Evolutionary conservation across 306 rosid species (phyloP), one percentile per base, ranked within the genome.

Genomic region (Prunus armeniaca): DNA sequence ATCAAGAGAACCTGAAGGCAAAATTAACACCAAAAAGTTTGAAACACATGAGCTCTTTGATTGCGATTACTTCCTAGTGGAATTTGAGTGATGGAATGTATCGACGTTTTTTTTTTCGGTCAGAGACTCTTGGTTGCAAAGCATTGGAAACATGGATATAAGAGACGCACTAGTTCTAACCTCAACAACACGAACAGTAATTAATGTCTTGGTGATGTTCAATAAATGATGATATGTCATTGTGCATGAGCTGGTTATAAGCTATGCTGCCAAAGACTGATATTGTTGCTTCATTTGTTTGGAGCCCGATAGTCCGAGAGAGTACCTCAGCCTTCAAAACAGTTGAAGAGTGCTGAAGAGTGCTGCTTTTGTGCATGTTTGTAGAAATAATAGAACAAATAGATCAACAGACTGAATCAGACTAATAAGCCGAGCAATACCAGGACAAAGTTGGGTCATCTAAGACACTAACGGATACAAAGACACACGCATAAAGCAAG

Each of bases 311-410:
- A 32, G 41, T 15, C 58, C 38, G 51, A 9, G 45, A 69, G 43
- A 25, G 73, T 27, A 69, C 30, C 12, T 18, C 49, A 71, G 64
- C 75, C 30, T 11, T 52, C 19, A 69, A 69, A 27, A 69, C 74
- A 27, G 25, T 50, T 11, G 0, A 30, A 18, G 27, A 27, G 49
- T 46, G 58, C 51, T 11, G 0, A 30, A 18, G 27, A 27, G 49
- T 46, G 58, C 51, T 32, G 25, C 27, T 32, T 5, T 32, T 2
- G 65, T 34, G 65, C 32, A n/a, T 28, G 7, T 2, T 6, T 45
- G 25, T 38, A 65, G 28, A 34, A 65, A 20, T 19, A 49, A 3
- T 27, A 47, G 45, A 20, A 34, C 34, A 55, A 71, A 13, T 19
- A 13, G 2, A 20, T 19, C 51, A 55, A 32, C 52, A 5, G 56